Evolutionary conservation across 805 yeast species (phyloP).

Genomic region (Nakazawaea ishiwadae): DNA sequence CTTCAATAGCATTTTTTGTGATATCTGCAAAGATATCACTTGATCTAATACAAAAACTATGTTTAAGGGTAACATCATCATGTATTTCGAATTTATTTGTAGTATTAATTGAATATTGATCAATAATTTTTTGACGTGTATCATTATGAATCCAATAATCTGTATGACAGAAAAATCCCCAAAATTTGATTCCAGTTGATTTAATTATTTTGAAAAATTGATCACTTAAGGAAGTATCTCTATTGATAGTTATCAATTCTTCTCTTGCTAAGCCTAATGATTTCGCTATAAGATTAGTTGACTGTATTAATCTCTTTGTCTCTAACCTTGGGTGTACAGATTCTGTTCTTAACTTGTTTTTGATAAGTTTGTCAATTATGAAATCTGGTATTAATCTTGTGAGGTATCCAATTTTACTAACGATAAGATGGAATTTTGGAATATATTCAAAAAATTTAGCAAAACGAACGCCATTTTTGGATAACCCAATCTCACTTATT

Average conservation of each 20-base stretch:
- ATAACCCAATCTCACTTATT: conserved; percentile 51
- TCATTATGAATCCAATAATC: conserved; percentile 10
- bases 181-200: not conserved
- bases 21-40: conserved; percentile 7
- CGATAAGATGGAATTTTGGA: conserved; percentile 4
- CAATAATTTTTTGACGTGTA: not conserved
- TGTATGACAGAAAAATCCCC: conserved; percentile 9
- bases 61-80: conserved; percentile 3
- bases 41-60: conserved; percentile 6
- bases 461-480: conserved; percentile 15
- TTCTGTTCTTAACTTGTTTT: not conserved
- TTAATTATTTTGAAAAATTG: not conserved
- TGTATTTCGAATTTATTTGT: not conserved
- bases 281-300: not conserved
- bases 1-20: too few species aligned
- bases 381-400: conserved; percentile 2
- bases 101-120: not conserved
- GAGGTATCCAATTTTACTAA: conserved; percentile 16
- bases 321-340: not conserved
- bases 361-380: not conserved
- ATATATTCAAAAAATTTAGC: not conserved
- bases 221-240: not conserved
- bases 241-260: conserved; percentile 4
- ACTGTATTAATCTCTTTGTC: not conserved
- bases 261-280: conserved; percentile 9